A percentile compares a stretch with the other conserved stretches of the same genome.
phyloP scores from a whole-genome alignment of 1,284 basidiomycete species.

The Sanghuangporus weigelae region DNA sequence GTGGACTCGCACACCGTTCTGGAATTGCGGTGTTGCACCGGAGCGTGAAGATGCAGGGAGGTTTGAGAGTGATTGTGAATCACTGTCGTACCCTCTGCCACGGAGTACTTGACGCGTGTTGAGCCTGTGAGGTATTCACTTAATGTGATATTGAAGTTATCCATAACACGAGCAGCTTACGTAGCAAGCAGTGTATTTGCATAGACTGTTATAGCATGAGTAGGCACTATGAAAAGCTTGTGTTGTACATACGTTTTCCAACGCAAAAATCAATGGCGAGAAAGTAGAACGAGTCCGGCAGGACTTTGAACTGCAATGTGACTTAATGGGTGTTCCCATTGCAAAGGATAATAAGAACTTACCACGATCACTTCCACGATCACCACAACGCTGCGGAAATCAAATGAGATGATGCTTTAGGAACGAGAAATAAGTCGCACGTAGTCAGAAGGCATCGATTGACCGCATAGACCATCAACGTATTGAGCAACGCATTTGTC shows the following conservation, averaged over 20 bases:
- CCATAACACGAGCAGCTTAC: not conserved
- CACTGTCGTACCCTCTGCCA: constrained; percentile 19
- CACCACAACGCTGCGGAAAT: constrained; percentile 30
- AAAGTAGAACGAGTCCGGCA: constrained; percentile 37
- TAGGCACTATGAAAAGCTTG: not conserved
- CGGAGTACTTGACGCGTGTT: constrained; percentile 36
- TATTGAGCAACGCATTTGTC: constrained; percentile 37
- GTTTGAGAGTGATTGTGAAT: not conserved
- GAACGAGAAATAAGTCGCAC: constrained; percentile 25
- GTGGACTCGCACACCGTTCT: not conserved
- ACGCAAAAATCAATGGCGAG: constrained; percentile 42
- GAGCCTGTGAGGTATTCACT: constrained; percentile 23
- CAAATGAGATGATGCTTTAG: not conserved
- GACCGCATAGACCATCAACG: constrained; percentile 38
- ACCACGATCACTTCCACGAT: constrained; percentile 36
- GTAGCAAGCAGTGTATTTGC: constrained; percentile 40
- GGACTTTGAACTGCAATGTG: constrained; percentile 29
- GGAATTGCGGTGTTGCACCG: not conserved
- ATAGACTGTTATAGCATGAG: constrained; percentile 30
- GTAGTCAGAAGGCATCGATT: constrained; percentile 42
- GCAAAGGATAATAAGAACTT: not conserved
- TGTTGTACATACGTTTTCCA: constrained; percentile 34
- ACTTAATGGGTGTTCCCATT: not conserved
- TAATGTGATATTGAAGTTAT: not conserved
- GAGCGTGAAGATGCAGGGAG: not conserved